These are phyloP conservation scores for Juncus inflexus DNA, from an alignment of 176 grass and related monocot genomes.

Conservation along the genomic window DNA sequence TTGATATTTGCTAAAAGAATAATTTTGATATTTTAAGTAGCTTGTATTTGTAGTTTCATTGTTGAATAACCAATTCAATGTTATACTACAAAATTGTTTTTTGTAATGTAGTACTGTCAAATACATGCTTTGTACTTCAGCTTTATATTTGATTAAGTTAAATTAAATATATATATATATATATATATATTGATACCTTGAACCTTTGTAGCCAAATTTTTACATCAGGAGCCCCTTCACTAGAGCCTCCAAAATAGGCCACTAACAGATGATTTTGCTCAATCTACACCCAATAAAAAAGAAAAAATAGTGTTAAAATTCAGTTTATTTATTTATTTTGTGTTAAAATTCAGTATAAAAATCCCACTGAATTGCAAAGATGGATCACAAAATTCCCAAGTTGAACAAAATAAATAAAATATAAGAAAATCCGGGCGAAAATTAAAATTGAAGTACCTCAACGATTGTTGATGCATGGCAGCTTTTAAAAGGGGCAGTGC, in stretches of 20 bases:
- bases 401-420: not conserved
- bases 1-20: no score
- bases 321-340: not conserved
- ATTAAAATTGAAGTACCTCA: conserved; percentile 10
- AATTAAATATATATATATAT: no score
- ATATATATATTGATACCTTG: conserved; percentile 28
- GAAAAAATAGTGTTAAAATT: not conserved
- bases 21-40: no score
- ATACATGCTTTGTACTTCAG: no score
- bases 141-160: no score
- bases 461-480: conserved; percentile 46
- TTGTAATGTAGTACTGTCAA: no score
- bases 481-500: conserved; percentile 25
- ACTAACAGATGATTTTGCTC: conserved; percentile 31
- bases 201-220: conserved; percentile 39
- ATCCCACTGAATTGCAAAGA: not conserved
- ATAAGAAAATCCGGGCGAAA: no score
- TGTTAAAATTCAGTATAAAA: not conserved
- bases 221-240: conserved; percentile 39
- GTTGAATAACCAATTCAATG: no score
- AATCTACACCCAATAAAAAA: conserved; percentile 19
- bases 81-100: no score
- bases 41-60: no score
- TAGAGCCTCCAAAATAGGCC: conserved; percentile 34
- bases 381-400: not conserved